Base-by-base conservation (phyloP, 768 basidiomycete species). In the Gloeopeniophorella convolvens region DNA sequence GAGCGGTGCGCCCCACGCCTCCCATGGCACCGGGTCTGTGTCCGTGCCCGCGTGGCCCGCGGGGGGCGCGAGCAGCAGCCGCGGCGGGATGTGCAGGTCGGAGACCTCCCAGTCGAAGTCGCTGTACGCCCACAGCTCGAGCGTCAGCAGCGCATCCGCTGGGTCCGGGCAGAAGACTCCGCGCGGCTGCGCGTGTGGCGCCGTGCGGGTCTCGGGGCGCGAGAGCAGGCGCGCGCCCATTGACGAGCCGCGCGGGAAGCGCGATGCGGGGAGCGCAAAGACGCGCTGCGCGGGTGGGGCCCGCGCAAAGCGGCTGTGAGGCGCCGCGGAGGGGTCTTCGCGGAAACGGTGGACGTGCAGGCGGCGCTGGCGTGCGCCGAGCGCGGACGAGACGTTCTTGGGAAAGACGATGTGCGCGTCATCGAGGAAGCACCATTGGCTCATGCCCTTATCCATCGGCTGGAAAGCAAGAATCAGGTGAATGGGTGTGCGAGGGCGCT, bases 341-440 rank as follows among this genome's bases (percentile, higher is more conserved):
- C 27, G 33, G 8, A 42, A 49, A 20, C 13, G 33, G 31, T 34
- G n/a, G 7, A 48, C 48, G 24, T 34, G 31, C 32, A 34, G 24
- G 13, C 48, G 48, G 5, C 48, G 41, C 36, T 21, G 16, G 2
- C 48, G 32, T 4, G 21, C 40, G 39, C 26, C 16, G 4, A 24
- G 41, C 4, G 15, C 26, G 41, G 23, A 24, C n/a, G 12, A 26
- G 26, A 42, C 26, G 32, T 32, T 48, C 46, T 48, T 41, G 16
- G 31, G 32, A 10, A 49, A 49, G 32, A 26, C 39, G 48, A 49
- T 41, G 33, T 28, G 37, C 23, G 48, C 16, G 13, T 35, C 41
- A 27, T 48, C 36, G 21, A 48, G 47, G 37, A 48, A 33, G 21
- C 46, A 31, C 46, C 46, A 31, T 15, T 48, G 46, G 21, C 35